Conservation (phyloP, 352 stramenopile species). For the Ophiocytium majus region DNA sequence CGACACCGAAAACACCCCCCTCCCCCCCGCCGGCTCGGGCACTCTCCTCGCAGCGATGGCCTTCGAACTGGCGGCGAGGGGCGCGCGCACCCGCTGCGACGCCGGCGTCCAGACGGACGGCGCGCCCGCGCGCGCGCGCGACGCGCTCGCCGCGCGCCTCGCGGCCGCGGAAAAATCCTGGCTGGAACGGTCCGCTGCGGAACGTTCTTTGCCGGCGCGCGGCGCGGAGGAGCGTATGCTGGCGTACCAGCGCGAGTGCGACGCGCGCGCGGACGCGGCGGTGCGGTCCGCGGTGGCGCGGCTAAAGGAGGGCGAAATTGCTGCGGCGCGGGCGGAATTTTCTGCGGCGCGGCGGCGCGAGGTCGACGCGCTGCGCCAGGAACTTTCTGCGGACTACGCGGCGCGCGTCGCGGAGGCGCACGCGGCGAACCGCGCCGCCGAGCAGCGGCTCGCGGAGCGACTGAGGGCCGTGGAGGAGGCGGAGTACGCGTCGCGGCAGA, state of each 20-base stretch:
- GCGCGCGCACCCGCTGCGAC: slow-evolving; percentile 12
- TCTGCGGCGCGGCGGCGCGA: slow-evolving; percentile 34
- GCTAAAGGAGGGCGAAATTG: slow-evolving; percentile 26
- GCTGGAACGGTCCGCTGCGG: slow-evolving; percentile 33
- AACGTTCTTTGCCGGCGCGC: slow-evolving; percentile 24
- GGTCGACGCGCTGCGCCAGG: slow-evolving; percentile 28
- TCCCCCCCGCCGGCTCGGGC: not conserved
- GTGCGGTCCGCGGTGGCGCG: not conserved
- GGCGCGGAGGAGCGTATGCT: slow-evolving; percentile 45
- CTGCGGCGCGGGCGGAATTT: slow-evolving; percentile 30
- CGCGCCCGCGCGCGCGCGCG: slow-evolving; percentile 25
- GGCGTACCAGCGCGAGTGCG: slow-evolving; percentile 42
- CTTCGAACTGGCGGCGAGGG: slow-evolving; percentile 22
- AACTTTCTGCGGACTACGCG: slow-evolving; percentile 23
- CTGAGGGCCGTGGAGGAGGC: slow-evolving; percentile 33
- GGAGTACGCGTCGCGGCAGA: slow-evolving; percentile 46
- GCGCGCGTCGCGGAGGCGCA: not conserved
- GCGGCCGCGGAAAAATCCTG: slow-evolving; percentile 32
- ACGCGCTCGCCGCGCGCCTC: slow-evolving; percentile 27
- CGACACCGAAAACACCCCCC: not conserved
- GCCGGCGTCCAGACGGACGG: slow-evolving; percentile 36
- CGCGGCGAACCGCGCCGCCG: slow-evolving; percentile 27
- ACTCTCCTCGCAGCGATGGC: slow-evolving; percentile 32
- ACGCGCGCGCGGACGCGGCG: slow-evolving; percentile 23
- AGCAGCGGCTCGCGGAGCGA: slow-evolving; percentile 28